These are phyloP conservation scores for Smallanthus sonchifolius DNA, from an alignment of 129 eudicot genomes.

Conservation along the genomic window DNA sequence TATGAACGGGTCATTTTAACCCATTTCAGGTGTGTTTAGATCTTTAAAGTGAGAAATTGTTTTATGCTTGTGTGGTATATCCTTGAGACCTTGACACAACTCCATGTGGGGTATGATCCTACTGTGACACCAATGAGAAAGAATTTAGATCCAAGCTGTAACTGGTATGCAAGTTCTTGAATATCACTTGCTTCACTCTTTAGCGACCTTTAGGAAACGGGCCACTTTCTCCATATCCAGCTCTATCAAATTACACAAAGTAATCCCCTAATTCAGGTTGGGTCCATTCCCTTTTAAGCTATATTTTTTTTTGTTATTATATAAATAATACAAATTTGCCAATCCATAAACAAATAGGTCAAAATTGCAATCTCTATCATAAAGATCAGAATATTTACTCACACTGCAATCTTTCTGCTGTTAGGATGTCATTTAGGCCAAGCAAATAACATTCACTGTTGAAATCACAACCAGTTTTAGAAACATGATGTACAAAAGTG, in stretches of 20 bases:
- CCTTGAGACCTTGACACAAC: conserved; percentile 83
- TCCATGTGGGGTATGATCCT: conserved; percentile 83
- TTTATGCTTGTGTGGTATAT: conserved; percentile 69
- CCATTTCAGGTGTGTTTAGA: too few species aligned
- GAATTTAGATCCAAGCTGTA: conserved; percentile 70
- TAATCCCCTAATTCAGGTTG: conserved; percentile 64
- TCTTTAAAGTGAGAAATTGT: too few species aligned
- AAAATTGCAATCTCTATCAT: too few species aligned
- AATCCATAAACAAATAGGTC: too few species aligned
- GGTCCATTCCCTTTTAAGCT: too few species aligned
- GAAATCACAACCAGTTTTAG: conserved; percentile 9
- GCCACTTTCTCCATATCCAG: conserved; percentile 98
- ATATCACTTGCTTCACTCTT: conserved; percentile 87
- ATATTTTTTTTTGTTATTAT: too few species aligned
- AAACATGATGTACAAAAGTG: not conserved
- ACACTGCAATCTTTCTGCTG: conserved; percentile 90
- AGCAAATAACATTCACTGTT: conserved; percentile 80
- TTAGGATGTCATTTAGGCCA: conserved; percentile 76
- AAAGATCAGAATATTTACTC: too few species aligned
- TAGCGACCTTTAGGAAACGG: conserved; percentile 70
- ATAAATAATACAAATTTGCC: too few species aligned
- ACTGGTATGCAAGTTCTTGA: conserved; percentile 84
- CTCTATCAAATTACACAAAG: conserved; percentile 73
- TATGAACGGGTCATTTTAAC: too few species aligned
- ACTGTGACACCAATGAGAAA: conserved; percentile 79